Conservation (phyloP, 2,329 filamentous ascomycete species). For the Cordyceps cicadae region DNA sequence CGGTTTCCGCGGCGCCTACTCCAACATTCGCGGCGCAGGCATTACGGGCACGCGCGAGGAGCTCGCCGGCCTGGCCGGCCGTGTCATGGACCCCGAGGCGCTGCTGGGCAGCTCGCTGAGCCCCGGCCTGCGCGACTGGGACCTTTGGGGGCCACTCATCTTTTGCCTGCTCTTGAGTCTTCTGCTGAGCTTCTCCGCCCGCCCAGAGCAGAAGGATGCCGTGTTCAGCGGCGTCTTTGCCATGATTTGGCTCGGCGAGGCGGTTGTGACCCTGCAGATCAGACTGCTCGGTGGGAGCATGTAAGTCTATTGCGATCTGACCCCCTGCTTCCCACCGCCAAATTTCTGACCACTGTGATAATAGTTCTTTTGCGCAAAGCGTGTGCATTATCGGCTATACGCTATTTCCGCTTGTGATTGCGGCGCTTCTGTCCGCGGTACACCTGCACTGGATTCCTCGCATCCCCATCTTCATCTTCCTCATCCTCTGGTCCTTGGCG, state of each 20-base stretch:
- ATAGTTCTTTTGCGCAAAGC: constrained; percentile 92
- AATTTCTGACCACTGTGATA: constrained; percentile 16
- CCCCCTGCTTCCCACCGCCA: neutral
- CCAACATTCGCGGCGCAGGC: constrained; percentile 50
- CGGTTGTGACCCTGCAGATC: constrained; percentile 95
- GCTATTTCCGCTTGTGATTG: constrained; percentile 91
- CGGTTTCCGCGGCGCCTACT: constrained; percentile 52
- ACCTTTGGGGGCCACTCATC: constrained; percentile 92
- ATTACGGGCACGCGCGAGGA: constrained; percentile 54
- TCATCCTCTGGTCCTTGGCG: constrained; percentile 87
- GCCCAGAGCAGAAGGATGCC: constrained; percentile 70
- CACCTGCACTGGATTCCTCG: constrained; percentile 70
- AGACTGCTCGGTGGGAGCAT: constrained; percentile 94
- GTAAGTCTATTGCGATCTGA: constrained; percentile 47
- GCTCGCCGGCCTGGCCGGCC: constrained; percentile 50
- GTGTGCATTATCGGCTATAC: constrained; percentile 98
- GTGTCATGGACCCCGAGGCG: constrained; percentile 58
- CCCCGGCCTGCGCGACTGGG: constrained; percentile 89
- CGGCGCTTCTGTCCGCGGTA: constrained; percentile 78
- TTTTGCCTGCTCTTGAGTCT: constrained; percentile 87
- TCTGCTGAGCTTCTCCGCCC: constrained; percentile 75
- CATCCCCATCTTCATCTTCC: constrained; percentile 81
- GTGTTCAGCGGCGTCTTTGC: constrained; percentile 97
- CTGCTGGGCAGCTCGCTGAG: constrained; percentile 67
- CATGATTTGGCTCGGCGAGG: constrained; percentile 93